phyloP scores from a whole-genome alignment of 345 rosid species.

The Pugionium dolabratum region DNA sequence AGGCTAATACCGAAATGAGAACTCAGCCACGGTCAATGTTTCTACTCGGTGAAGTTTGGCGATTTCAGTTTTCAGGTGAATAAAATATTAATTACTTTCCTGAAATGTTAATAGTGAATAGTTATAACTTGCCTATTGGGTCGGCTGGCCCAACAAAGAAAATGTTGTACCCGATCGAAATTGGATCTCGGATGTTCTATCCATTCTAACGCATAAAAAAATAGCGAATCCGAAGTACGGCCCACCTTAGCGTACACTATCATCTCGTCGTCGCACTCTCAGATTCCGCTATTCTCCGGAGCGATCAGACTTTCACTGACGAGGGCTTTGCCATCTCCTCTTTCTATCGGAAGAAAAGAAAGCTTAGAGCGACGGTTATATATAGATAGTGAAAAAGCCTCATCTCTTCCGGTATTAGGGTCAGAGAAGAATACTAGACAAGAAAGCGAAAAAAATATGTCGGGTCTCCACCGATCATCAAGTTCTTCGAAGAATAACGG shows the following conservation, averaged over 20 bases:
- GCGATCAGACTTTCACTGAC: slow-evolving; percentile 29
- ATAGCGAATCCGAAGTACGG: not conserved
- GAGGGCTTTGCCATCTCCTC: not conserved
- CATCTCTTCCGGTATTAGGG: slow-evolving; percentile 33
- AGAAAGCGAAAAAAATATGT: slow-evolving; percentile 43
- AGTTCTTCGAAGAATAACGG: slow-evolving; percentile 75
- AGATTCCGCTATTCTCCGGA: slow-evolving; percentile 11
- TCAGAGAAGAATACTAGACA: slow-evolving; percentile 24
- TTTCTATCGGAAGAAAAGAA: slow-evolving; percentile 3
- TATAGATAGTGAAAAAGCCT: not conserved
- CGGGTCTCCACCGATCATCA: slow-evolving; percentile 68
- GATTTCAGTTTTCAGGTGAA: slow-evolving; percentile 8
- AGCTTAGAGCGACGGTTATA: not conserved
- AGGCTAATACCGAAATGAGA: slow-evolving; percentile 24
- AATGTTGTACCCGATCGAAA: too few species aligned
- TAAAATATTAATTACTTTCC: not conserved
- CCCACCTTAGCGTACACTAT: not conserved
- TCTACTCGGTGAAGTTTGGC: slow-evolving; percentile 13
- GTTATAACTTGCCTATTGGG: too few species aligned
- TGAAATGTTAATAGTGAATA: not conserved
- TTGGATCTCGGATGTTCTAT: too few species aligned
- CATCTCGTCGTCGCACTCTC: not conserved
- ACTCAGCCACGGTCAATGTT: slow-evolving; percentile 30
- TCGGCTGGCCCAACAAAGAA: too few species aligned
- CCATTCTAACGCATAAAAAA: slow-evolving; percentile 12